Evolutionary conservation across 1,284 basidiomycete genomes (phyloP).

Genomic region (Polyporus tsugae): DNA sequence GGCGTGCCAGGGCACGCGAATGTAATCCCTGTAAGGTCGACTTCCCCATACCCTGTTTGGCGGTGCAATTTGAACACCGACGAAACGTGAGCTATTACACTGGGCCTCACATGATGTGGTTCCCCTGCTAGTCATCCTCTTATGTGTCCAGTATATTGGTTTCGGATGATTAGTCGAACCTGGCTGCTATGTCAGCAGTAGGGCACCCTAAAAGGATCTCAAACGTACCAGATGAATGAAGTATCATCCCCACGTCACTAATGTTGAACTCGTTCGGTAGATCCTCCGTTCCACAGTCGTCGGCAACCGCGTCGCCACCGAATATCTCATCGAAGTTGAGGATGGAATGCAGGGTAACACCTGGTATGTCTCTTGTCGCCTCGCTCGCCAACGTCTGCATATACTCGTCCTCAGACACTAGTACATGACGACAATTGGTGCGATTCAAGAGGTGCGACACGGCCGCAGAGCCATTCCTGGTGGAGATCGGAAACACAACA

Average conservation of each 20-base stretch:
- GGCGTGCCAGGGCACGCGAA: slow-evolving; percentile 32
- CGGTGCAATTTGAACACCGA: neutral
- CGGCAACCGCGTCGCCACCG: neutral
- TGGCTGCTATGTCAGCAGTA: neutral
- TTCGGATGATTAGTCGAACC: slow-evolving; percentile 37
- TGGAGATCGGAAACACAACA: slow-evolving; percentile 35
- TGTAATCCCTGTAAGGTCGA: slow-evolving; percentile 23
- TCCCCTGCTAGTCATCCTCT: slow-evolving; percentile 17
- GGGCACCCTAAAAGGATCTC: neutral
- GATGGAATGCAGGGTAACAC: slow-evolving; percentile 20
- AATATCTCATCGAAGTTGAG: slow-evolving; percentile 28
- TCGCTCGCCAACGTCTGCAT: slow-evolving; percentile 7
- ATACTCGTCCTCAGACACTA: slow-evolving; percentile 25
- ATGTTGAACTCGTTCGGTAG: slow-evolving; percentile 7
- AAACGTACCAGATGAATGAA: slow-evolving; percentile 35
- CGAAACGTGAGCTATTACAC: neutral
- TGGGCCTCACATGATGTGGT: slow-evolving; percentile 24
- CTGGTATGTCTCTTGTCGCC: neutral
- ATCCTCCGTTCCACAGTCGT: neutral
- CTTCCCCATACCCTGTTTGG: slow-evolving; percentile 25
- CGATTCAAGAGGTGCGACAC: slow-evolving; percentile 32
- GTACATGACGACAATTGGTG: slow-evolving; percentile 15
- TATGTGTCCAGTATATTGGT: slow-evolving; percentile 33
- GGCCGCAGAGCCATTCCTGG: slow-evolving; percentile 29
- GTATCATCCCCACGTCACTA: slow-evolving; percentile 22